phyloP scores from a whole-genome alignment of 129 eudicot species.

The Gnaphalium uliginosum region DNA sequence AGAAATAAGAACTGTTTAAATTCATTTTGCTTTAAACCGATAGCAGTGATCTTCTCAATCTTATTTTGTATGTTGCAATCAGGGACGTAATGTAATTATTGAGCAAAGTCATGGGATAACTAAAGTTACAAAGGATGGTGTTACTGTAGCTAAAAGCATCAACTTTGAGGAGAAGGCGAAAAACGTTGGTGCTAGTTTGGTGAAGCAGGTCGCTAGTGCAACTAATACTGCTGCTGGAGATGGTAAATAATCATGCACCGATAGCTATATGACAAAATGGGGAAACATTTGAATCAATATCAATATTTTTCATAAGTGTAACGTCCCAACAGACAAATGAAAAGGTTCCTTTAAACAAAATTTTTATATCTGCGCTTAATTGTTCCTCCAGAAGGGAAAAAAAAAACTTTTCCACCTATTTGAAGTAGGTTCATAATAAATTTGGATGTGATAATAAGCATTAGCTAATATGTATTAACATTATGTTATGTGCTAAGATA shows the following conservation, averaged over 20 bases:
- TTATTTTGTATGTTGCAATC: slow-evolving; percentile 23
- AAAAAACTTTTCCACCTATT: not conserved
- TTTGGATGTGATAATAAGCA: not conserved
- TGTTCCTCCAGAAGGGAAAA: not conserved
- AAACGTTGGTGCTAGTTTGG: slow-evolving; percentile 82
- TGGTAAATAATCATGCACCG: slow-evolving; percentile 44
- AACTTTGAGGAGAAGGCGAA: slow-evolving; percentile 66
- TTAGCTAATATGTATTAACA: slow-evolving; percentile 14
- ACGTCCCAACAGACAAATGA: not conserved
- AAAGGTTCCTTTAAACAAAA: not conserved
- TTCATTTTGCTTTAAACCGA: not conserved
- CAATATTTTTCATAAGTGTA: not conserved
- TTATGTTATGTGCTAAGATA: not conserved
- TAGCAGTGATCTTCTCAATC: not conserved
- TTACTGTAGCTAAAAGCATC: slow-evolving; percentile 92
- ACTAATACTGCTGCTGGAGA: slow-evolving; percentile 93
- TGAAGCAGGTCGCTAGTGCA: slow-evolving; percentile 91
- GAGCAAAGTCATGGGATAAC: slow-evolving; percentile 61
- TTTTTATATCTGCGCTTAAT: not conserved
- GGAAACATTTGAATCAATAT: not conserved
- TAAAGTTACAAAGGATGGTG: slow-evolving; percentile 96
- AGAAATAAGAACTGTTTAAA: not conserved
- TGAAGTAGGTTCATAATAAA: not conserved
- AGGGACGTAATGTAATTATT: slow-evolving; percentile 92
- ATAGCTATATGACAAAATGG: not conserved